These are phyloP conservation scores for Fusarium penzigii DNA, from an alignment of 2,329 filamentous ascomycete genomes.

Conservation along the genomic window DNA sequence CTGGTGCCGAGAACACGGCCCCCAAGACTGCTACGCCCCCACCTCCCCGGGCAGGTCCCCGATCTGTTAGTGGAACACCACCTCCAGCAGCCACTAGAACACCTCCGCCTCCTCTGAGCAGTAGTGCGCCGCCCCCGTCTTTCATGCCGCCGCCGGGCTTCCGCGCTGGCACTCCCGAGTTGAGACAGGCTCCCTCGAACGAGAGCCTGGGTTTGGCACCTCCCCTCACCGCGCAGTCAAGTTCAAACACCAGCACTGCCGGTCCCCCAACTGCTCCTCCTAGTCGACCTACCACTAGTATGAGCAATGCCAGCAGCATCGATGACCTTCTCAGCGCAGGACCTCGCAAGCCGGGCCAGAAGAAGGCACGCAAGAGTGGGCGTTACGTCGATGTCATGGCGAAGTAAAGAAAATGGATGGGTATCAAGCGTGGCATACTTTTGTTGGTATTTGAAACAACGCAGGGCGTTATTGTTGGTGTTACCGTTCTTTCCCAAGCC, in stretches of 20 bases:
- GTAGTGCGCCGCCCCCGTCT: constrained; percentile 33
- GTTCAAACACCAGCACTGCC: constrained; percentile 47
- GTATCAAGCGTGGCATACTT: constrained; percentile 7
- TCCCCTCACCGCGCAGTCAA: constrained; percentile 46
- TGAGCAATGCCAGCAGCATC: constrained; percentile 92
- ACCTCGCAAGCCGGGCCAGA: constrained; percentile 64
- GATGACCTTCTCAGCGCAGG: constrained; percentile 84
- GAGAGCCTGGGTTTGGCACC: constrained; percentile 40
- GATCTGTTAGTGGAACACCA: constrained; percentile 46
- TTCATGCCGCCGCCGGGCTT: constrained; percentile 30
- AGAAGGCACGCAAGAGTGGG: constrained; percentile 78
- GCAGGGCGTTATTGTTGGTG: constrained; percentile 21
- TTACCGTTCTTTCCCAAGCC: constrained; percentile 17
- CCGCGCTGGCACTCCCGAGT: constrained; percentile 30
- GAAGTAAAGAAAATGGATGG: constrained; percentile 44
- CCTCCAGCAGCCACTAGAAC: constrained; percentile 34
- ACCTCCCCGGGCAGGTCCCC: constrained; percentile 65
- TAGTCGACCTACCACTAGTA: constrained; percentile 72
- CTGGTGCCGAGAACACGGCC: constrained; percentile 62
- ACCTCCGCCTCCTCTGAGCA: constrained; percentile 46
- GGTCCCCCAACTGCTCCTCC: constrained; percentile 54
- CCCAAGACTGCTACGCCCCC: constrained; percentile 72
- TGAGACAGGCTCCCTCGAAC: constrained; percentile 37
- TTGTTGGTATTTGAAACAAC: constrained; percentile 9
- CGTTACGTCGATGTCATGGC: constrained; percentile 97